Percentiles rank a stretch among this genome's conserved stretches.
Conservation (phyloP, 495 filamentous ascomycete species). For the Tuber calosporum region DNA sequence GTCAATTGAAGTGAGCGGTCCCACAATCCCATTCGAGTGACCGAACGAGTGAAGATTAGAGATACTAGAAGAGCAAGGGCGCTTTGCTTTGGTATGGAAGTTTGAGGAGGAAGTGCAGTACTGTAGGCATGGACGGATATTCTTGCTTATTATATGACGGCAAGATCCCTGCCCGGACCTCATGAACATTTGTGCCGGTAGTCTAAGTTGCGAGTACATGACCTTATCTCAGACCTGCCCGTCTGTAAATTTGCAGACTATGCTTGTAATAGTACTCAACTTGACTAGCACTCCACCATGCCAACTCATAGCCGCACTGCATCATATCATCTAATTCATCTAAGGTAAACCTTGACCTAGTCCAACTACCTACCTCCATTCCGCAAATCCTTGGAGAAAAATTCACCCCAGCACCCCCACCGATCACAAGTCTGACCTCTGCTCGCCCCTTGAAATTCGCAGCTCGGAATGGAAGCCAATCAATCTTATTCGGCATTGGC, state of each 20-base stretch:
- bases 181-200: no score
- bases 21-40: background rate
- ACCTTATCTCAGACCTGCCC: no score
- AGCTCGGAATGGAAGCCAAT: background rate
- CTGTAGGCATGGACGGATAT: no score
- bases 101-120: background rate
- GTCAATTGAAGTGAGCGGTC: background rate
- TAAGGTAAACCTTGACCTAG: background rate
- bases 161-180: no score
- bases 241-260: no score
- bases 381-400: background rate
- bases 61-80: background rate
- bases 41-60: background rate
- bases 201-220: no score
- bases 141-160: no score
- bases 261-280: no score
- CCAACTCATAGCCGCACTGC: background rate
- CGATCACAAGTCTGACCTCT: background rate
- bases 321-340: background rate
- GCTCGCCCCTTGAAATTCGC: background rate
- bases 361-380: background rate
- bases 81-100: background rate
- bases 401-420: background rate
- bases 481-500: background rate
- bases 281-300: background rate